Conservation (phyloP, 768 basidiomycete genomes). For the Nevesoporus exiguus region DNA sequence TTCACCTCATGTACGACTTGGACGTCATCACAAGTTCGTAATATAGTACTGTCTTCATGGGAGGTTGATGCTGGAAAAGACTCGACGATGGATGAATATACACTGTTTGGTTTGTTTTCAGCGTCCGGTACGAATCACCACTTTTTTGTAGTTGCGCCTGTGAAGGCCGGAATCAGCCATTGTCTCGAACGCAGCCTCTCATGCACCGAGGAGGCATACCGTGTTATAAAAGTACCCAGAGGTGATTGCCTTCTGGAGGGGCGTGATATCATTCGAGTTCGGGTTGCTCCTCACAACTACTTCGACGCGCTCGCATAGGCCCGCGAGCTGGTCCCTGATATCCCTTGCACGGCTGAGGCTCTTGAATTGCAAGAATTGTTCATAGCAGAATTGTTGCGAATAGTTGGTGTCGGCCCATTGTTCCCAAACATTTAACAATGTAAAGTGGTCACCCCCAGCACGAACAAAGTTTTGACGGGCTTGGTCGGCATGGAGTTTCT, state of each 20-base stretch:
- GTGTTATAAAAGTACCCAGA: conserved; percentile 97
- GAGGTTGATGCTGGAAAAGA: conserved; percentile 93
- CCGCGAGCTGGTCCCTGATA: conserved; percentile 93
- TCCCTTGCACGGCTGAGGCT: conserved; percentile 91
- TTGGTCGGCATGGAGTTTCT: conserved; percentile 95
- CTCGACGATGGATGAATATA: conserved; percentile 96
- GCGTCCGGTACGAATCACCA: conserved; percentile 94
- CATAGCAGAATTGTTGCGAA: conserved; percentile 95
- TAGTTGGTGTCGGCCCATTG: conserved; percentile 99
- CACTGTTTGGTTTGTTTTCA: conserved; percentile 95
- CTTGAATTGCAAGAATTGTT: conserved; percentile 94
- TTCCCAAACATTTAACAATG: conserved; percentile 95
- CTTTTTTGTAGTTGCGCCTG: conserved; percentile 92
- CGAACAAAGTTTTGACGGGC: conserved; percentile 97
- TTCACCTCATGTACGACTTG: conserved; percentile 90
- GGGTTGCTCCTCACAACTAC: conserved; percentile 84
- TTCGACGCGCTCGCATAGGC: conserved; percentile 95
- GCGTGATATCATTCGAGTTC: conserved; percentile 88
- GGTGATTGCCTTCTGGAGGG: conserved; percentile 93
- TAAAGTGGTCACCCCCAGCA: conserved; percentile 96
- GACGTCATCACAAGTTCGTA: conserved; percentile 97
- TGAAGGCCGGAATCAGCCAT: not conserved
- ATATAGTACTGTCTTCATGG: conserved; percentile 84
- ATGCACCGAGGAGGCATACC: conserved; percentile 40
- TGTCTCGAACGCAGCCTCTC: not conserved